Evolutionary conservation across 768 basidiomycete genomes (phyloP).

Genomic region (Rhodocollybia butyracea): DNA sequence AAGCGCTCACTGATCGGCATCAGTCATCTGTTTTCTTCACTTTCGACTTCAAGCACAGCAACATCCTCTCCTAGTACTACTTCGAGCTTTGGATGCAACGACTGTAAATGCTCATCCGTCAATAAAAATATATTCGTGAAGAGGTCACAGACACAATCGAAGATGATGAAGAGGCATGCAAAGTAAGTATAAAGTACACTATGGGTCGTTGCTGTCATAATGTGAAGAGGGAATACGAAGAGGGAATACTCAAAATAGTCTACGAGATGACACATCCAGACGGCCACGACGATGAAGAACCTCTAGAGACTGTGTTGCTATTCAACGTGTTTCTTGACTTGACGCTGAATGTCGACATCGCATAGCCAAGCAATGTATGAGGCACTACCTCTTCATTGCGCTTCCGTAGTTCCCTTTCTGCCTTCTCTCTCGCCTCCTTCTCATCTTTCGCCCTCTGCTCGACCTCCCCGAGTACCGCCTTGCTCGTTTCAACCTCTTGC

Average conservation of each 20-base stretch:
- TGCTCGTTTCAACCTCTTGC: background rate
- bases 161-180: no score
- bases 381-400: slow-evolving; percentile 1
- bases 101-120: no score
- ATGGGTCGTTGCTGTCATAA: no score
- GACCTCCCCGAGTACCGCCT: background rate
- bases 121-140: no score
- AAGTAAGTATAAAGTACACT: slow-evolving; percentile 6
- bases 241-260: no score
- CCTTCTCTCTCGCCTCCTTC: background rate
- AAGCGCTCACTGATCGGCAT: no score
- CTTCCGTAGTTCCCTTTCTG: slow-evolving; percentile 2
- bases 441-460: background rate
- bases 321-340: background rate
- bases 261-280: slow-evolving; percentile 2
- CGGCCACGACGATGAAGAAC: background rate
- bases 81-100: no score
- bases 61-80: no score
- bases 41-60: no score
- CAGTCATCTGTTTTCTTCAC: no score
- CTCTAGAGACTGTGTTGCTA: background rate
- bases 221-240: no score
- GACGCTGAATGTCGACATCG: background rate
- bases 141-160: no score
- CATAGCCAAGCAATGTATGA: slow-evolving; percentile 3